Evolutionary conservation across 106 monocot species (phyloP), one percentile per base, ranked within the genome.

Genomic region (Allium sativum): DNA sequence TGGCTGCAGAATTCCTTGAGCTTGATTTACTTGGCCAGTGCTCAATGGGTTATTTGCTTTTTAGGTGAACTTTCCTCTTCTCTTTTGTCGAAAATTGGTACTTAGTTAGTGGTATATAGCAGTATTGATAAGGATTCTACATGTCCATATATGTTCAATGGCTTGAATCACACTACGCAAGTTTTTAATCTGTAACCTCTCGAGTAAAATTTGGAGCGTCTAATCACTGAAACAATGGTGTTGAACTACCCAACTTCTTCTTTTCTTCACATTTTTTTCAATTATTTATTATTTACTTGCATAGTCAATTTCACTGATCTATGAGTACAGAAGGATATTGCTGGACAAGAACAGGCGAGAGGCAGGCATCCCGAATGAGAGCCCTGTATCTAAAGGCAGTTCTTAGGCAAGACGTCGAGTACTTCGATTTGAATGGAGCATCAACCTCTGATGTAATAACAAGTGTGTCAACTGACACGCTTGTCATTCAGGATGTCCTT

Each of bases 381-480:
- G 40, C 53, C 0, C 52, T 14, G 42, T 70, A 62, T 20, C 12
- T 70, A 18, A 70, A 44, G 15, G 61, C 62, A 5, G 8, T 70
- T 6, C 22, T 70, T 18, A 20, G 70, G 11, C 70, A 54, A 17
- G 61, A 70, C 10, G 45, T 70, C 9, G 54, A 21, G 7, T 70
- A 70, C 8, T 70, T 70, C 20, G 62, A 70, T n/a, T 53, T 62
- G 21, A 55, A 62, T 11, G 65, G 43, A 10, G 63, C 59, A 16
- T 71, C 68, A 48, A 75, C 72, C 0, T 12, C 74, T 0, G 70
- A 83, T 19, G 83, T 83, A 59, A 69, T 88, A 72, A 85, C 78
- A 61, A 75, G 82, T 40, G 78, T 90, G 58, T 79, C 90, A 66
- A 80, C 72, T 31, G 90, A 90, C 62, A 74, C 72, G 44, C 82